Percentiles rank a stretch among this genome's conserved stretches.
Conservation (phyloP, 2,329 filamentous ascomycete species). For the Arthroderma sp. region DNA sequence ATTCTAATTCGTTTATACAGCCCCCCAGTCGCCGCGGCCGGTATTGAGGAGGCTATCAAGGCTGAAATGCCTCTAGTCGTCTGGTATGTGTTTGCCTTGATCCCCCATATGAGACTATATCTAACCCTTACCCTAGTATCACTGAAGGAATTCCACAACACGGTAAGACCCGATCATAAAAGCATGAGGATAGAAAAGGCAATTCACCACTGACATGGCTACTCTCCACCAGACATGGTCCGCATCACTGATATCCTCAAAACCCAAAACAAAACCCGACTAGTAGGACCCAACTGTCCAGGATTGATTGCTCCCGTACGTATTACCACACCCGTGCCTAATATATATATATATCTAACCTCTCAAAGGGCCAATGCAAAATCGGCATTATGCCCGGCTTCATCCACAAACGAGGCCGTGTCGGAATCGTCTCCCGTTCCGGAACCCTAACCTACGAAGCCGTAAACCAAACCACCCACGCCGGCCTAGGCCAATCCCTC, state of each 20-base stretch:
- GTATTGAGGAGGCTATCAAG: constrained; percentile 91
- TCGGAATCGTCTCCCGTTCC: constrained; percentile 96
- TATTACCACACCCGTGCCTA: constrained; percentile 6
- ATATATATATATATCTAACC: not conserved
- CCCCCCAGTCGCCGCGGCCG: constrained; percentile 77
- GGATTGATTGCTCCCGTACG: constrained; percentile 74
- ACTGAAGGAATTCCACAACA: constrained; percentile 97
- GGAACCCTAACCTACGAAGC: constrained; percentile 98
- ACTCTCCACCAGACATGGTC: constrained; percentile 65
- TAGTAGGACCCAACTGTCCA: constrained; percentile 96
- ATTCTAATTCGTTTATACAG: constrained; percentile 34
- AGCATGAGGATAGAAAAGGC: not conserved
- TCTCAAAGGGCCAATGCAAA: constrained; percentile 76
- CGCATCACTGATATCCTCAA: constrained; percentile 97
- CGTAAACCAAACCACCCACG: constrained; percentile 97
- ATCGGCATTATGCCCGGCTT: constrained; percentile 99
- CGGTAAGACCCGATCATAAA: constrained; percentile 43
- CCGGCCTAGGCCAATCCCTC: constrained; percentile 91
- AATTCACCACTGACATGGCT: not conserved
- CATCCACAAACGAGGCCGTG: constrained; percentile 98
- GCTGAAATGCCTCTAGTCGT: constrained; percentile 92
- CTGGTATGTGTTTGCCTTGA: constrained; percentile 40
- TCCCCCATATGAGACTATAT: not conserved
- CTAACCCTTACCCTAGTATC: constrained; percentile 40
- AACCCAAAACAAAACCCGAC: constrained; percentile 89